phyloP scores from a whole-genome alignment of 208 protist species.

The Crithidia thermophila region DNA sequence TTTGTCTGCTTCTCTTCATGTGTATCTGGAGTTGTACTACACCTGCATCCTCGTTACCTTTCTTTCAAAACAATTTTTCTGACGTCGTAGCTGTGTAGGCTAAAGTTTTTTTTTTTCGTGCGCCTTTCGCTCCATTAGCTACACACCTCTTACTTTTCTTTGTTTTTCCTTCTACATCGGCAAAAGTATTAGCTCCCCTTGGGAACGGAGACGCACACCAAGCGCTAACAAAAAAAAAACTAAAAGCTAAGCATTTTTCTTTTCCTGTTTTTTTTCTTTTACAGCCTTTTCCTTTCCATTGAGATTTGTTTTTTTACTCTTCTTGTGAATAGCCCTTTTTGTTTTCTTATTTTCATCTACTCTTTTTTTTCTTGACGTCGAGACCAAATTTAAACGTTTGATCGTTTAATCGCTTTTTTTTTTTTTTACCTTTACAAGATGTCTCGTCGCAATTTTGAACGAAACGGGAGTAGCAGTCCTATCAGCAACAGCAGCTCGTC shows the following conservation, averaged over 20 bases:
- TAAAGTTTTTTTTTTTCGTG: background rate
- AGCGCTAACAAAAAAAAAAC: background rate
- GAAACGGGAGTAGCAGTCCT: background rate
- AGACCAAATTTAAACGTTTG: background rate
- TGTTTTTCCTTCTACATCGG: background rate
- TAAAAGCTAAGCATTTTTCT: background rate
- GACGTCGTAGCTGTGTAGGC: too few species aligned
- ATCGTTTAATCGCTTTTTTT: background rate
- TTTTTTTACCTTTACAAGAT: background rate
- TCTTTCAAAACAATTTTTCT: too few species aligned
- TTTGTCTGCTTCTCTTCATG: background rate
- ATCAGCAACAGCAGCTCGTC: background rate
- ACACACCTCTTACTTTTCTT: background rate
- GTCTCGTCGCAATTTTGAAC: background rate
- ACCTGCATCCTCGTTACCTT: too few species aligned
- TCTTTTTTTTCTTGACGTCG: background rate
- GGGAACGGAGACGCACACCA: background rate
- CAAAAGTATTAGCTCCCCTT: background rate
- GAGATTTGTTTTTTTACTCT: slow-evolving; percentile 19
- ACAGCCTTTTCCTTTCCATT: background rate
- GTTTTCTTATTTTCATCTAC: slow-evolving; percentile 1
- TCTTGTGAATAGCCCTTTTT: slow-evolving; percentile 2
- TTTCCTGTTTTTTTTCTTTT: background rate
- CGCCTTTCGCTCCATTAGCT: background rate
- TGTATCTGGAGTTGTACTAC: too few species aligned